phyloP scores from a whole-genome alignment of 202 grass and related monocot genomes.

The Carex sylvatica region DNA sequence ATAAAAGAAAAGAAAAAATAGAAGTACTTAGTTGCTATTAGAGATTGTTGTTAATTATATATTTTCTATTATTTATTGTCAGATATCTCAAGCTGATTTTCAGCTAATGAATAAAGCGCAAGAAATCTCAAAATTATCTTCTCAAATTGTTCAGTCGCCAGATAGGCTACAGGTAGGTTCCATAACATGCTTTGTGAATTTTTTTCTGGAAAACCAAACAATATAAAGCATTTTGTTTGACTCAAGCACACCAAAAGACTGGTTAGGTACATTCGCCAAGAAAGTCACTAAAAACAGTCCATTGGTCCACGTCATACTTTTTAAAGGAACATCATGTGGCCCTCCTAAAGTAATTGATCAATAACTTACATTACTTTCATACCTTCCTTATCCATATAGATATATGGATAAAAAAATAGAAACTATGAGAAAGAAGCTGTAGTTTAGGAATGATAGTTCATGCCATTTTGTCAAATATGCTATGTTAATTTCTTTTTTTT shows the following conservation, averaged over 20 bases:
- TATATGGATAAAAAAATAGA: not conserved
- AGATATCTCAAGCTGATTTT: constrained; percentile 82
- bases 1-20: not conserved
- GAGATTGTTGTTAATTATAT: not conserved
- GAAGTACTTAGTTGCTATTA: not conserved
- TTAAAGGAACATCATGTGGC: not conserved
- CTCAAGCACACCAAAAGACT: not conserved
- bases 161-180: constrained; percentile 60
- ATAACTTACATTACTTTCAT: not conserved
- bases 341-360: not conserved
- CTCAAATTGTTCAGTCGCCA: constrained; percentile 73
- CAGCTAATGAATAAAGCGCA: constrained; percentile 56
- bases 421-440: too few relatives aligned
- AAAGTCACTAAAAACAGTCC: not conserved
- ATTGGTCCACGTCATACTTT: not conserved
- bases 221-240: not conserved
- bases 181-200: not conserved
- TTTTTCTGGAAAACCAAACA: not conserved
- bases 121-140: constrained; percentile 62
- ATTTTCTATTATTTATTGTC: constrained; percentile 21
- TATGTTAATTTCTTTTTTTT: not conserved
- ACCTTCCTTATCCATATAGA: not conserved
- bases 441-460: too few relatives aligned
- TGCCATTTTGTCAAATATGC: not conserved
- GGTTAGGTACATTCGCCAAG: not conserved